phyloP scores from a whole-genome alignment of 495 filamentous ascomycete species.

The Eremomyces bilateralis region DNA sequence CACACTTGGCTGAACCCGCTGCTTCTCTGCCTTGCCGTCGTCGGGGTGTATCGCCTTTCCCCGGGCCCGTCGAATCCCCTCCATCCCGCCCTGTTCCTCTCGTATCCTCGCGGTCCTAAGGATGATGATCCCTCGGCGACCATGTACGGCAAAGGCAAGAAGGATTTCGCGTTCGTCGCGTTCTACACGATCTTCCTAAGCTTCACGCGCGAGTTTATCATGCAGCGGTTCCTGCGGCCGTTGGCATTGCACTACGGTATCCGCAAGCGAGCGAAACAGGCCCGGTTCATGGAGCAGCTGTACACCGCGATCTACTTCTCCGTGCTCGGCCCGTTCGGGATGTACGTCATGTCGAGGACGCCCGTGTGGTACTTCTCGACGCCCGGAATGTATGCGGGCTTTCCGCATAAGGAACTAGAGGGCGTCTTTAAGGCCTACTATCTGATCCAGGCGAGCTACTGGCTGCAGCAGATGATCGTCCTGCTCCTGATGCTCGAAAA shows the following conservation, averaged over 20 bases:
- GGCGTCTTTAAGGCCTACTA: conserved; percentile 93
- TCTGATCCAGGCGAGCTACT: conserved; percentile 85
- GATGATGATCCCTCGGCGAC: conserved; percentile 22
- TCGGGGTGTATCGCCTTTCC: conserved; percentile 51
- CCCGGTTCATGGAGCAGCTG: conserved; percentile 91
- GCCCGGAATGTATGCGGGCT: conserved; percentile 71
- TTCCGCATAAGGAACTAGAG: conserved; percentile 72
- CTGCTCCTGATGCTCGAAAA: conserved; percentile 78
- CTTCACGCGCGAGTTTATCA: conserved; percentile 90
- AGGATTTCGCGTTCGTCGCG: conserved; percentile 67
- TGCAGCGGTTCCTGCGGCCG: conserved; percentile 78
- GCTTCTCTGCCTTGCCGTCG: conserved; percentile 38
- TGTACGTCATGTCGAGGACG: conserved; percentile 80
- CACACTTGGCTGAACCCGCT: conserved; percentile 46
- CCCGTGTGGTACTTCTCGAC: conserved; percentile 99
- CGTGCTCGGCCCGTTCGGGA: conserved; percentile 61
- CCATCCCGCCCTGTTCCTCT: conserved; percentile 77
- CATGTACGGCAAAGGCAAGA: conserved; percentile 77
- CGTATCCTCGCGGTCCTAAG: conserved; percentile 40
- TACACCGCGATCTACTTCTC: conserved; percentile 95
- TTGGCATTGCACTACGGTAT: conserved; percentile 52
- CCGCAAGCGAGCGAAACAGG: conserved; percentile 52
- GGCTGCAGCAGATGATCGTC: conserved; percentile 89
- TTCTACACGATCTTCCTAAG: conserved; percentile 81
- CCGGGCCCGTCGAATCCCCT: conserved; percentile 66